Percentiles rank a stretch among this genome's conserved stretches.
Evolutionary conservation across 1,284 basidiomycete species (phyloP).

Genomic region (Ustilago shanxiensis): DNA sequence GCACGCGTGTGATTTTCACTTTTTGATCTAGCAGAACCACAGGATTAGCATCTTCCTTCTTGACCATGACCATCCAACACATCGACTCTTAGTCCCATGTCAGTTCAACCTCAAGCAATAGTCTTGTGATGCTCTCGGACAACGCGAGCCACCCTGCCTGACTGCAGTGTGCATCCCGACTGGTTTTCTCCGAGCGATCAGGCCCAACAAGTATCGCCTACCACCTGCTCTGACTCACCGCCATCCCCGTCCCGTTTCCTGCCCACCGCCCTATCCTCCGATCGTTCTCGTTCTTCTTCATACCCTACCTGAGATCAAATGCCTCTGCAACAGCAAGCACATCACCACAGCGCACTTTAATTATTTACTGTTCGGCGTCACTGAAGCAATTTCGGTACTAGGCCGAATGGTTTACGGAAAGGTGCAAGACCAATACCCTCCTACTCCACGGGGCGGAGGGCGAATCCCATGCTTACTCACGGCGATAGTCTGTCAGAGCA

Average conservation of each 20-base stretch:
- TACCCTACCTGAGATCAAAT: background rate
- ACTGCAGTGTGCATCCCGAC: background rate
- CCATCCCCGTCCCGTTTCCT: background rate
- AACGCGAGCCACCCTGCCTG: background rate
- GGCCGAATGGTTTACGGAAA: conserved; percentile 54
- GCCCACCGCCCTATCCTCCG: background rate
- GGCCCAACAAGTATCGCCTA: background rate
- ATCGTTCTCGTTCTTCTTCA: background rate
- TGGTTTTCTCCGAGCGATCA: background rate
- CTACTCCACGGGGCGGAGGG: conserved; percentile 25
- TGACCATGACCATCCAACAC: background rate
- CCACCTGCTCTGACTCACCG: background rate
- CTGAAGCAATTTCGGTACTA: conserved; percentile 6
- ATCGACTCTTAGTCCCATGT: too few species aligned
- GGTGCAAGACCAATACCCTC: conserved; percentile 46
- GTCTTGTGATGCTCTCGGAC: too few species aligned
- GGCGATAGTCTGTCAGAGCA: conserved; percentile 24
- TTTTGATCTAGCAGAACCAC: too few species aligned
- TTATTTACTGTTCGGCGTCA: conserved; percentile 32
- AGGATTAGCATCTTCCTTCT: background rate
- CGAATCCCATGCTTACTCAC: conserved; percentile 60
- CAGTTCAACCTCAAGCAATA: too few species aligned
- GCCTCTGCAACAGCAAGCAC: background rate
- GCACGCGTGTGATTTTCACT: too few species aligned
- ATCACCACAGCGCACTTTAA: conserved; percentile 28